A percentile compares a stretch with the other conserved stretches of the same genome.
phyloP scores from a whole-genome alignment of 1,139 yeast genomes.

The Geotrichum armillariae region DNA sequence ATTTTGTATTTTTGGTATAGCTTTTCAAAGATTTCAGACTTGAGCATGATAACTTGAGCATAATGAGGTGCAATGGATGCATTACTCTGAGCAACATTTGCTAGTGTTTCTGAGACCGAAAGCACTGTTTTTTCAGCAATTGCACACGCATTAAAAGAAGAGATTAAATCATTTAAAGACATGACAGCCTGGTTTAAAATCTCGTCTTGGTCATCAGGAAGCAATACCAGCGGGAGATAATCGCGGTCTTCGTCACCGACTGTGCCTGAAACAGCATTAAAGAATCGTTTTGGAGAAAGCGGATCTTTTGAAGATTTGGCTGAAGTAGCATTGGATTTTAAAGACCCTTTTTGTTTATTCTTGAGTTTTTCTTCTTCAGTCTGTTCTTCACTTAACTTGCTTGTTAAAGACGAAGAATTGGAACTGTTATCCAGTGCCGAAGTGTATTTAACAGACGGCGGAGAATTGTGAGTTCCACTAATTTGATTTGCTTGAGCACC shows the following conservation, averaged over 20 bases:
- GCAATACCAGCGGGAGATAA: constrained; percentile 33
- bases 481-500: constrained; percentile 24
- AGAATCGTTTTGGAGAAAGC: constrained; percentile 31
- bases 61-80: constrained; percentile 23
- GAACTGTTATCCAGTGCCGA: background rate
- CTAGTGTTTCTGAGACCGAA: constrained; percentile 25
- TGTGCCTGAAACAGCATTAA: constrained; percentile 34
- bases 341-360: background rate
- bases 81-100: constrained; percentile 26
- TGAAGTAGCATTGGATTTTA: constrained; percentile 17
- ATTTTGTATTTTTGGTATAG: constrained; percentile 21
- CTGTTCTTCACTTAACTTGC: constrained; percentile 6
- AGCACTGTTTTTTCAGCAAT: constrained; percentile 28
- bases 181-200: constrained; percentile 29
- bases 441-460: background rate
- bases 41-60: constrained; percentile 25
- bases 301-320: constrained; percentile 29
- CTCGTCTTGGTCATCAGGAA: constrained; percentile 33
- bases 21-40: constrained; percentile 25
- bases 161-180: constrained; percentile 33
- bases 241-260: constrained; percentile 29
- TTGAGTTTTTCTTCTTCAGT: constrained; percentile 10
- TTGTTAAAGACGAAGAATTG: constrained; percentile 9
- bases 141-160: constrained; percentile 32
- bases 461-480: constrained; percentile 4